Conservation (phyloP, 2,329 filamentous ascomycete species). For the Fusarium verticillioides region DNA sequence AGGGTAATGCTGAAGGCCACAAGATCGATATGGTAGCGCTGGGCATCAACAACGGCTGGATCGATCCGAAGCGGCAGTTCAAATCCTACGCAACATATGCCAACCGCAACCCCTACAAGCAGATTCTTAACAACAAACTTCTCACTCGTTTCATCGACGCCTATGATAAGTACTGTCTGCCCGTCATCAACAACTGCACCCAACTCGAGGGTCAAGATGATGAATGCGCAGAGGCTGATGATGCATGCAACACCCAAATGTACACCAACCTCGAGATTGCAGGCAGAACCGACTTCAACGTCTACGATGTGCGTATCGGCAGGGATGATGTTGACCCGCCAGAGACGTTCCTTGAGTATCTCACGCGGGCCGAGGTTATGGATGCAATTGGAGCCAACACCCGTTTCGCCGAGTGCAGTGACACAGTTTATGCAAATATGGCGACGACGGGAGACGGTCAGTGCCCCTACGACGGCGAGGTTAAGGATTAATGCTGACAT, state of each 20-base stretch:
- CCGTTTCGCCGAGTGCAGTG: conserved; percentile 40
- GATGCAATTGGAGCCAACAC: conserved; percentile 41
- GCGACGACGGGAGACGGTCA: conserved; percentile 39
- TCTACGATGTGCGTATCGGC: conserved; percentile 59
- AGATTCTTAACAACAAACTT: conserved; percentile 41
- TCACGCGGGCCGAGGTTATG: conserved; percentile 41
- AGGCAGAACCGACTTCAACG: conserved; percentile 51
- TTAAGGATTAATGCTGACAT: conserved; percentile 2
- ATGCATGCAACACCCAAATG: conserved; percentile 44
- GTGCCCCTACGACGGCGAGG: neutral
- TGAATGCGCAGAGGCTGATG: conserved; percentile 43
- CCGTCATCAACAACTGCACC: conserved; percentile 41
- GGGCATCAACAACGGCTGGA: conserved; percentile 67
- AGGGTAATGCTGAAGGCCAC: conserved; percentile 54
- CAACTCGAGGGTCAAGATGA: conserved; percentile 37
- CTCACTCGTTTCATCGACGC: conserved; percentile 42
- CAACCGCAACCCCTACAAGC: conserved; percentile 49
- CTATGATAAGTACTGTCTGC: conserved; percentile 44
- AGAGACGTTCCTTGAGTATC: conserved; percentile 39
- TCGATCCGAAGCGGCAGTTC: conserved; percentile 56
- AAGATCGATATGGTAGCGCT: conserved; percentile 63
- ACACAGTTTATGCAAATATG: conserved; percentile 40
- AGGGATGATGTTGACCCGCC: conserved; percentile 36
- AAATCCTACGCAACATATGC: conserved; percentile 49
- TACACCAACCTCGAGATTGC: conserved; percentile 40